These are phyloP conservation scores for Sequoiadendron giganteum DNA, from an alignment of 75 land plant species.

Conservation along the genomic window DNA sequence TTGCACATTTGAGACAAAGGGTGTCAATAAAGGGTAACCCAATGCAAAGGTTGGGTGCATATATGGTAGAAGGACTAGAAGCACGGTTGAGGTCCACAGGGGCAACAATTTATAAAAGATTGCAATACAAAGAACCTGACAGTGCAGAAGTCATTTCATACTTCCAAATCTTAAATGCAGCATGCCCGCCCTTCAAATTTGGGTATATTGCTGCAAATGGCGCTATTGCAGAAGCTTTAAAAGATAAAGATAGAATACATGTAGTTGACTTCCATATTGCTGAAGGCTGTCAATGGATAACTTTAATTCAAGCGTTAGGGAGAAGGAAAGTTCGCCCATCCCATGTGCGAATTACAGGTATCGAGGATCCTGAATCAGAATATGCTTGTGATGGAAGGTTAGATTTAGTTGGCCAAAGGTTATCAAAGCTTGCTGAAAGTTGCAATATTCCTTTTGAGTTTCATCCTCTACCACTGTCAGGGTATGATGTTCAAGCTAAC, in stretches of 20 bases:
- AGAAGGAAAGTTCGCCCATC: slow-evolving; percentile 67
- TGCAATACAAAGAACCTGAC: slow-evolving; percentile 67
- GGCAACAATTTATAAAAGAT: slow-evolving; percentile 50
- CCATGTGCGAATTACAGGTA: slow-evolving; percentile 71
- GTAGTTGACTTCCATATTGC: slow-evolving; percentile 85
- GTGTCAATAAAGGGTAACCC: slow-evolving; percentile 85
- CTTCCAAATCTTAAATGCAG: slow-evolving; percentile 76
- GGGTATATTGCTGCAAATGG: slow-evolving; percentile 91
- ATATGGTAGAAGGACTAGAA: slow-evolving; percentile 82
- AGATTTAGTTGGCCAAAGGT: slow-evolving; percentile 51
- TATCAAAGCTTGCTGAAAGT: slow-evolving; percentile 55
- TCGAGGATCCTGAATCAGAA: slow-evolving; percentile 59
- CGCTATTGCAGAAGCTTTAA: slow-evolving; percentile 85
- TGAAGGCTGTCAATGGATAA: slow-evolving; percentile 80
- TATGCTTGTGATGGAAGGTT: slow-evolving; percentile 66
- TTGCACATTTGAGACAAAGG: slow-evolving; percentile 52
- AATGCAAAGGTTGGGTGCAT: slow-evolving; percentile 76
- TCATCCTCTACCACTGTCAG: slow-evolving; percentile 48
- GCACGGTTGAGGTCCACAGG: slow-evolving; percentile 61
- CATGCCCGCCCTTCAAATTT: slow-evolving; percentile 86
- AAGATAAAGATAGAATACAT: slow-evolving; percentile 64
- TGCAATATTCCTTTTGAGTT: slow-evolving; percentile 76
- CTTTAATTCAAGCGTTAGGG: slow-evolving; percentile 79
- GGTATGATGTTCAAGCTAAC: slow-evolving; percentile 40
- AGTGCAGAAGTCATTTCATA: slow-evolving; percentile 64